These are phyloP conservation scores for Fusarium sp. DNA, from an alignment of 2,329 filamentous ascomycete species.

Conservation along the genomic window DNA sequence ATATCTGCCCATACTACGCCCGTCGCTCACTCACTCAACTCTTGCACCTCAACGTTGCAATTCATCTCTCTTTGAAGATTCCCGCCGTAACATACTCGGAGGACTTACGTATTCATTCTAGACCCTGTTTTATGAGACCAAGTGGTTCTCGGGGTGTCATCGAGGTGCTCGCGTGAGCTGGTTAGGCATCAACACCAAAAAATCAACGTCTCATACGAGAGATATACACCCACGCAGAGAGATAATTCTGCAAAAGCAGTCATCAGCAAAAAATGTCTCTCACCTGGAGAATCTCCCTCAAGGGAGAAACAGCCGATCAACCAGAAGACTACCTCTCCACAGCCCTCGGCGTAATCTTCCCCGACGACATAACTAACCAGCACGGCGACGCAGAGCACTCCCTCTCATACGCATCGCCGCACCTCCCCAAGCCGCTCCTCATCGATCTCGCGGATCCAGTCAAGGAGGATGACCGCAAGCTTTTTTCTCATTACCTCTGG, in stretches of 20 bases:
- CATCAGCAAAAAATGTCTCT: constrained; percentile 53
- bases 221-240: not conserved
- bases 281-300: constrained; percentile 45
- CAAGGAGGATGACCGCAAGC: constrained; percentile 60
- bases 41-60: not conserved
- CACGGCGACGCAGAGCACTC: constrained; percentile 68
- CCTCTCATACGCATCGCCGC: constrained; percentile 66
- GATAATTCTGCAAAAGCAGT: not conserved
- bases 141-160: constrained; percentile 4
- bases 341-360: constrained; percentile 69
- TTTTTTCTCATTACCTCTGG: constrained; percentile 79
- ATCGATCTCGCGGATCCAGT: constrained; percentile 58
- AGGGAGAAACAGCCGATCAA: constrained; percentile 40
- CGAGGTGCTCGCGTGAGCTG: not conserved
- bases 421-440: constrained; percentile 55
- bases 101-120: not conserved
- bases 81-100: not conserved
- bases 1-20: not conserved
- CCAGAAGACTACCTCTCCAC: constrained; percentile 67
- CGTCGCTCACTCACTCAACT: not conserved
- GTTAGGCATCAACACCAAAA: constrained; percentile 14
- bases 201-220: not conserved
- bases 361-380: constrained; percentile 70
- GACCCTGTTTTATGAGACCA: not conserved
- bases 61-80: not conserved